These are phyloP conservation scores for Pseudonectria buxi DNA, from an alignment of 2,329 filamentous ascomycete genomes.

Conservation along the genomic window DNA sequence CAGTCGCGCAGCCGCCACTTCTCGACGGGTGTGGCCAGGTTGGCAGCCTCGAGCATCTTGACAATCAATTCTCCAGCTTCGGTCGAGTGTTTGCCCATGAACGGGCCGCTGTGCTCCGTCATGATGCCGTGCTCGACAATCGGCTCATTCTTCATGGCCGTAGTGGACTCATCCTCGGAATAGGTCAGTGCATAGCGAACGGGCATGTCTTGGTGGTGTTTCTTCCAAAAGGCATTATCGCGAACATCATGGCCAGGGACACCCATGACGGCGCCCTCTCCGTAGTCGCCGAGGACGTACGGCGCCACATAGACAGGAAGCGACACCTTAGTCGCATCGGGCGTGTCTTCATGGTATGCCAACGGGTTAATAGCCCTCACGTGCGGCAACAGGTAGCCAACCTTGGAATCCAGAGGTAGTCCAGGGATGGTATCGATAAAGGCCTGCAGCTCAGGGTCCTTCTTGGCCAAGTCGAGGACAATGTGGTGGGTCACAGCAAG, in stretches of 20 bases:
- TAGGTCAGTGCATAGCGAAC: slow-evolving; percentile 57
- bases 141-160: slow-evolving; percentile 42
- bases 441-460: slow-evolving; percentile 53
- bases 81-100: slow-evolving; percentile 55
- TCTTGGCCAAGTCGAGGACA: slow-evolving; percentile 53
- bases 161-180: slow-evolving; percentile 41
- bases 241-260: slow-evolving; percentile 78
- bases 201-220: slow-evolving; percentile 55
- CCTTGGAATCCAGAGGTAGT: slow-evolving; percentile 49
- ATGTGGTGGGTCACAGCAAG: slow-evolving; percentile 67
- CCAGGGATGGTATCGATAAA: slow-evolving; percentile 61
- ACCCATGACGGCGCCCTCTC: slow-evolving; percentile 85
- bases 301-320: slow-evolving; percentile 76
- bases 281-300: slow-evolving; percentile 80
- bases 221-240: slow-evolving; percentile 74
- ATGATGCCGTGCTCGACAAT: slow-evolving; percentile 62
- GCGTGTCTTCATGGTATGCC: slow-evolving; percentile 44
- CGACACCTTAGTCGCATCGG: slow-evolving; percentile 45
- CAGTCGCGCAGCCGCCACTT: slow-evolving; percentile 82
- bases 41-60: slow-evolving; percentile 44
- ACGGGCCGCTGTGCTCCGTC: slow-evolving; percentile 57
- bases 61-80: slow-evolving; percentile 58
- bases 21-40: slow-evolving; percentile 55
- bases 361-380: slow-evolving; percentile 61
- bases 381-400: slow-evolving; percentile 60